Conservation (phyloP, 2,329 filamentous ascomycete genomes). For the Nannizzia gypsea region DNA sequence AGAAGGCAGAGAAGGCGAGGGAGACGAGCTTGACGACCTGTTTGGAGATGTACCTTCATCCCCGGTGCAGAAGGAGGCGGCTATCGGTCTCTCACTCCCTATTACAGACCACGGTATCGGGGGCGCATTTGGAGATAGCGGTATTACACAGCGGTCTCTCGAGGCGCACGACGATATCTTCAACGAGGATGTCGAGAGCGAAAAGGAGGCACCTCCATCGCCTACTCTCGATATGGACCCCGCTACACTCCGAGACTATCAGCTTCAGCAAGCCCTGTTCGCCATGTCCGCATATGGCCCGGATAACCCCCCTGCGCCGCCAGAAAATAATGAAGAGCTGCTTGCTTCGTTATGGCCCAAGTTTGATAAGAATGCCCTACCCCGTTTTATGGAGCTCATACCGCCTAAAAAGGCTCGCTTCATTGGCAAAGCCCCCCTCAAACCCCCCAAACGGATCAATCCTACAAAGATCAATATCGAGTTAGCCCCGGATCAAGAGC, state of each 20-base stretch:
- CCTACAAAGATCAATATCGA: conserved; percentile 85
- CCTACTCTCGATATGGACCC: conserved; percentile 33
- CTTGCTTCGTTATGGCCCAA: conserved; percentile 70
- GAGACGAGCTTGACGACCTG: conserved; percentile 37
- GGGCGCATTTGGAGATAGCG: not conserved
- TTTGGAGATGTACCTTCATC: conserved; percentile 36
- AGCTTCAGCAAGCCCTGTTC: conserved; percentile 37
- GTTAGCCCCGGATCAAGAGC: conserved; percentile 73
- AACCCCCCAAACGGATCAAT: conserved; percentile 67
- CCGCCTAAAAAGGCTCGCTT: conserved; percentile 69
- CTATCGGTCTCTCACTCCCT: conserved; percentile 5
- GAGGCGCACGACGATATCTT: conserved; percentile 4
- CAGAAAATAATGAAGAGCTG: conserved; percentile 61
- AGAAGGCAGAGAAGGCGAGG: conserved; percentile 15
- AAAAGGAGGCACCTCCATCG: conserved; percentile 21
- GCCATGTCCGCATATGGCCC: conserved; percentile 36
- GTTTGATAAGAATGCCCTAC: conserved; percentile 62
- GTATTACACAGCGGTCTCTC: not conserved
- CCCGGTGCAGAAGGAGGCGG: conserved; percentile 22
- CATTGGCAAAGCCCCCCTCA: conserved; percentile 64
- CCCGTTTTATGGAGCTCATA: conserved; percentile 72
- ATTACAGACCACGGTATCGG: not conserved
- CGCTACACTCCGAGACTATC: conserved; percentile 32
- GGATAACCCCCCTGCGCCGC: conserved; percentile 55
- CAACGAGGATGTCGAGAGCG: conserved; percentile 6